Evolutionary conservation across 305 asterid genomes (phyloP).

Genomic region (Fraxinus paxiana): DNA sequence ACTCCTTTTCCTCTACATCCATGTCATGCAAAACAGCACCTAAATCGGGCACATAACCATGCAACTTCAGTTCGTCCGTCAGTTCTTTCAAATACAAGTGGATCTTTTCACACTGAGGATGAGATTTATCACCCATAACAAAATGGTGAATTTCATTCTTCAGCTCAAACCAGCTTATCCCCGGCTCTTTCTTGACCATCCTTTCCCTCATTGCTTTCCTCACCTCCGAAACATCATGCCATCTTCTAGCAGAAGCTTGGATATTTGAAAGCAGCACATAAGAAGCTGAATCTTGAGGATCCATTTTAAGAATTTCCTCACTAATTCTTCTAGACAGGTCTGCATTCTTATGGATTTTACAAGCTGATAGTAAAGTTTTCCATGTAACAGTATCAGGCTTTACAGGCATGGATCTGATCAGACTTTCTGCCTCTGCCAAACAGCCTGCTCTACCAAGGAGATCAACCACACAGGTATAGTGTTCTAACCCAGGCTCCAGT

Average conservation of each 20-base stretch:
- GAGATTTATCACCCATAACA: slow-evolving; percentile 55
- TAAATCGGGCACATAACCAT: slow-evolving; percentile 65
- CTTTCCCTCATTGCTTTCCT: slow-evolving; percentile 60
- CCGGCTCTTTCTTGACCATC: slow-evolving; percentile 74
- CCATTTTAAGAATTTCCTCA: slow-evolving; percentile 50
- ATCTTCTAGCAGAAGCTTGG: slow-evolving; percentile 60
- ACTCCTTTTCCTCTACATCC: slow-evolving; percentile 76
- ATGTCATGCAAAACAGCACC: slow-evolving; percentile 67
- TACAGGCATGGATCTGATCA: slow-evolving; percentile 67
- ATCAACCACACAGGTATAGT: slow-evolving; percentile 82
- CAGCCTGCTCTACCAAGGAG: slow-evolving; percentile 80
- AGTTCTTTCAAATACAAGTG: slow-evolving; percentile 52
- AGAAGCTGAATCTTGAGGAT: slow-evolving; percentile 69
- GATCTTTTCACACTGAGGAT: slow-evolving; percentile 49
- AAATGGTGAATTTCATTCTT: slow-evolving; percentile 61
- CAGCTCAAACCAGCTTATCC: slow-evolving; percentile 78
- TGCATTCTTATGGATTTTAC: slow-evolving; percentile 62
- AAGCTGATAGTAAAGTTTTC: slow-evolving; percentile 80
- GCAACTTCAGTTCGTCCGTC: slow-evolving; percentile 47
- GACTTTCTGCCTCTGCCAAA: slow-evolving; percentile 66
- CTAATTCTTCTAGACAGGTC: slow-evolving; percentile 62
- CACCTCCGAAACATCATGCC: slow-evolving; percentile 58
- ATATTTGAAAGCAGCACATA: slow-evolving; percentile 71
- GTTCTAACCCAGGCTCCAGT: slow-evolving; percentile 66
- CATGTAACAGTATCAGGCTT: slow-evolving; percentile 62